Evolutionary conservation across 495 filamentous ascomycete genomes (phyloP).

Genomic region (Hyaloscypha finlandica): DNA sequence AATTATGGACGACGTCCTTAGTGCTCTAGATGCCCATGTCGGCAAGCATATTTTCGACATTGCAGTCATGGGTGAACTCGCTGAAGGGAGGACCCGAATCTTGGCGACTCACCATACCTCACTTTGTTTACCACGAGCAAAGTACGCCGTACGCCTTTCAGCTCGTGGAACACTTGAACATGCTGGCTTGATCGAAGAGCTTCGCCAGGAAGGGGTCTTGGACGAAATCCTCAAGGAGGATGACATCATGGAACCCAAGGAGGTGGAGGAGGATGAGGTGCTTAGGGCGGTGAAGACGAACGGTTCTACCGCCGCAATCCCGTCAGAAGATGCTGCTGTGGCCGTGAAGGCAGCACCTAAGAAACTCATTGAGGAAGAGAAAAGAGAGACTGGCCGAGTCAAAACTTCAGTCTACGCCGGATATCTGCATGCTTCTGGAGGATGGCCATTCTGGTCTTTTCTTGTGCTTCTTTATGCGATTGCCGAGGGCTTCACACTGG

Average conservation of each 20-base stretch:
- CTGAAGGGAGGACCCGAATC: slow-evolving; percentile 47
- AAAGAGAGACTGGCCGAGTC: slow-evolving; percentile 51
- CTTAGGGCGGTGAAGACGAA: slow-evolving; percentile 45
- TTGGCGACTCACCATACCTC: slow-evolving; percentile 52
- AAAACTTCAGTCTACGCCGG: slow-evolving; percentile 49
- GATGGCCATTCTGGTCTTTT: slow-evolving; percentile 27
- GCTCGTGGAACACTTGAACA: slow-evolving; percentile 50
- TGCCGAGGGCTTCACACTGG: slow-evolving; percentile 6
- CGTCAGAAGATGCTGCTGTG: neutral
- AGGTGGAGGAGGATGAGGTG: slow-evolving; percentile 39
- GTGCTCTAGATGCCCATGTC: slow-evolving; percentile 58
- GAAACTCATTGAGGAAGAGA: slow-evolving; percentile 48
- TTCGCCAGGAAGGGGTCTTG: slow-evolving; percentile 52
- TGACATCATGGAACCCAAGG: slow-evolving; percentile 35
- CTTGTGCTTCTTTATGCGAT: neutral
- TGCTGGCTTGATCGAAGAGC: slow-evolving; percentile 41
- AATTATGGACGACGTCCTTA: slow-evolving; percentile 69
- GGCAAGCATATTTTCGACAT: slow-evolving; percentile 46
- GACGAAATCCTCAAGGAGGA: slow-evolving; percentile 57
- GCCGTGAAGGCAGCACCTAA: slow-evolving; percentile 35
- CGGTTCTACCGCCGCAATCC: neutral
- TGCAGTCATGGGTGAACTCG: slow-evolving; percentile 50
- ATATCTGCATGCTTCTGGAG: slow-evolving; percentile 54
- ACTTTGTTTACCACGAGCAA: slow-evolving; percentile 24
- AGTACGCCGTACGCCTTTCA: slow-evolving; percentile 40